phyloP scores from a whole-genome alignment of 768 basidiomycete species.

The Tylopilus felleus region DNA sequence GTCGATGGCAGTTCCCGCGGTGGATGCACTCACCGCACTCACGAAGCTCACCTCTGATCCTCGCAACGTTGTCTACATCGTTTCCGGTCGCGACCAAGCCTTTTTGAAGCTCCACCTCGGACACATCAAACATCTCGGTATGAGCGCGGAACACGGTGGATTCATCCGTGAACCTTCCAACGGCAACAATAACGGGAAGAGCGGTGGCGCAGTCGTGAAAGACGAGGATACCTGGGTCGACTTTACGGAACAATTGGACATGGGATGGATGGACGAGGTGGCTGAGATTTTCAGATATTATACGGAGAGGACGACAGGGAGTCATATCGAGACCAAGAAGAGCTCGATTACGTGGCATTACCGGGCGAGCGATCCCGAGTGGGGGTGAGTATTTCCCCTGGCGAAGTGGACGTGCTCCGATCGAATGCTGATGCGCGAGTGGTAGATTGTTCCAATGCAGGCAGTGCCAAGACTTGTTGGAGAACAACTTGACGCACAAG shows the following conservation, averaged over 20 bases:
- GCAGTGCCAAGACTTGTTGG: slow-evolving; percentile 93
- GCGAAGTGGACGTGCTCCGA: background rate
- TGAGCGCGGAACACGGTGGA: slow-evolving; percentile 94
- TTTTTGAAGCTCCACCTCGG: slow-evolving; percentile 94
- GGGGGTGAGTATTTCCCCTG: slow-evolving; percentile 59
- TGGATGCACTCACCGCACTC: slow-evolving; percentile 71
- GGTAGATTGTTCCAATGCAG: slow-evolving; percentile 85
- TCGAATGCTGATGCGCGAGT: slow-evolving; percentile 1
- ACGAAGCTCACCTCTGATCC: slow-evolving; percentile 72
- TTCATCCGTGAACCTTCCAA: slow-evolving; percentile 77
- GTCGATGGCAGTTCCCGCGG: slow-evolving; percentile 78
- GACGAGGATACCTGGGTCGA: slow-evolving; percentile 62
- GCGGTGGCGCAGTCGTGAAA: background rate
- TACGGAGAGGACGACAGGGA: slow-evolving; percentile 95
- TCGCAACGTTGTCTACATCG: slow-evolving; percentile 91
- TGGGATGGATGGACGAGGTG: slow-evolving; percentile 97
- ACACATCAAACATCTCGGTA: slow-evolving; percentile 75
- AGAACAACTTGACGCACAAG: slow-evolving; percentile 90
- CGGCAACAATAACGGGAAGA: slow-evolving; percentile 14
- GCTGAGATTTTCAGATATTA: slow-evolving; percentile 95
- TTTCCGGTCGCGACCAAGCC: slow-evolving; percentile 90
- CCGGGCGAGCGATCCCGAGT: slow-evolving; percentile 88
- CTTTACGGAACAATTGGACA: slow-evolving; percentile 89
- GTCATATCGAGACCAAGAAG: slow-evolving; percentile 95
- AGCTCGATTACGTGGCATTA: slow-evolving; percentile 99